These are phyloP conservation scores for Emergomyces pasteurianus DNA, from an alignment of 2,329 filamentous ascomycete genomes.

Conservation along the genomic window DNA sequence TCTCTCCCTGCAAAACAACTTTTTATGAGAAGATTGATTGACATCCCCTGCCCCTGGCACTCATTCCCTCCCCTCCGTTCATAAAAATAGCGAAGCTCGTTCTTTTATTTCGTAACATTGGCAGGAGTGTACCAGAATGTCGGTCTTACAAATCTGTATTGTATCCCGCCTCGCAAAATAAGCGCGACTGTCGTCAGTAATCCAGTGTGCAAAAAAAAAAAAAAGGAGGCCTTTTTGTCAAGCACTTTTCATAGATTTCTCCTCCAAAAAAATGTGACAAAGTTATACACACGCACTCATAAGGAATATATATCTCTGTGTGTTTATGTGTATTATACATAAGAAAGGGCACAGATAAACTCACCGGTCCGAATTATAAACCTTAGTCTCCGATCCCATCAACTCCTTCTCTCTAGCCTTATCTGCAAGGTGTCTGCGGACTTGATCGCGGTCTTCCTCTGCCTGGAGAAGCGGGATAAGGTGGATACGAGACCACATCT, in stretches of 20 bases:
- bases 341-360: conserved; percentile 20
- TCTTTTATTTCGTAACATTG: conserved; percentile 44
- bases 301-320: no score
- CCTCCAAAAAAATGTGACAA: no score
- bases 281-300: no score
- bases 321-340: neutral
- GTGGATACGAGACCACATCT: conserved; percentile 96
- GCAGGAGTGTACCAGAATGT: conserved; percentile 65
- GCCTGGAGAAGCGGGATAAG: conserved; percentile 88
- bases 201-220: conserved; percentile 2
- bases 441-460: conserved; percentile 91
- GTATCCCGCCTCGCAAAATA: neutral
- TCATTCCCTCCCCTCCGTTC: neutral
- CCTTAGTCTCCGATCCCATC: conserved; percentile 66
- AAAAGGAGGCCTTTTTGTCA: no score
- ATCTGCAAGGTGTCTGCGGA: conserved; percentile 74
- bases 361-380: conserved; percentile 83
- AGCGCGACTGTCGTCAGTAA: neutral
- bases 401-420: conserved; percentile 83
- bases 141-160: conserved; percentile 63
- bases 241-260: neutral
- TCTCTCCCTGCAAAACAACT: no score
- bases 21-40: no score
- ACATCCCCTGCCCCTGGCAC: no score
- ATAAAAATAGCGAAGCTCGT: neutral